Evolutionary conservation across 176 grass and related monocot genomes (phyloP), one percentile per base, ranked within the genome.

Genomic region (Aegilops longissima): DNA sequence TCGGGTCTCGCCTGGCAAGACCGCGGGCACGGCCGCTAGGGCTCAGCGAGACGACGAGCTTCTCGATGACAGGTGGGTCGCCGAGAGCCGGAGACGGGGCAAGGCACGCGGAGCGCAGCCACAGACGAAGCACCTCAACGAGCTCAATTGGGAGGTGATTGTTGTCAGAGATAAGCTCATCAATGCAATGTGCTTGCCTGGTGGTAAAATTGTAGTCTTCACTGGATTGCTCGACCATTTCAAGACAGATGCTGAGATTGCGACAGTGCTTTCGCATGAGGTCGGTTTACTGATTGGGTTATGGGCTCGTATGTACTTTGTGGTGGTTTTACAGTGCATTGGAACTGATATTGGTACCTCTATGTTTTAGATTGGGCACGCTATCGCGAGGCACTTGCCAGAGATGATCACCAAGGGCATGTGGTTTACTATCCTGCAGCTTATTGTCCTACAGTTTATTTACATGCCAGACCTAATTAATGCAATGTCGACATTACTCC

Each of bases 161-260:
- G 97, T 98, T 74, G 97, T 98, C 20, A 90, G 59, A 35, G 93
- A 98, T 61, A 64, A 93, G 29, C 45, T 76, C 1, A 73, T 93
- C 21, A 98, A 96, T 88, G 97, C 97, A 30, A 89, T 94, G 68
- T 98, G 97, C 86, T 85, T 98, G 76, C 94, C 97, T 0, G 97
- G 97, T 75, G 97, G 97, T 66, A 96, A 98, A 69, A 98, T 98
- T 59, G 63, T 98, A 9, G 92, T 96, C 34, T 96, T 91, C 85
- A 94, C 97, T 42, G 97, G 97, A 51, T 81, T 96, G 89, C 90
- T 96, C 4, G 80, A 98, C 66, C 83, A 94, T 87, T 98, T 98
- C 87, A 87, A 80, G 81, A 86, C 82, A 0, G 97, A 98, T 87
- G 92, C 66, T 2, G 97, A 98, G 83, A 84, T 98, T 52, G 96